Conservation (phyloP, 1,284 basidiomycete species). For the Porogramme epimiltina region DNA sequence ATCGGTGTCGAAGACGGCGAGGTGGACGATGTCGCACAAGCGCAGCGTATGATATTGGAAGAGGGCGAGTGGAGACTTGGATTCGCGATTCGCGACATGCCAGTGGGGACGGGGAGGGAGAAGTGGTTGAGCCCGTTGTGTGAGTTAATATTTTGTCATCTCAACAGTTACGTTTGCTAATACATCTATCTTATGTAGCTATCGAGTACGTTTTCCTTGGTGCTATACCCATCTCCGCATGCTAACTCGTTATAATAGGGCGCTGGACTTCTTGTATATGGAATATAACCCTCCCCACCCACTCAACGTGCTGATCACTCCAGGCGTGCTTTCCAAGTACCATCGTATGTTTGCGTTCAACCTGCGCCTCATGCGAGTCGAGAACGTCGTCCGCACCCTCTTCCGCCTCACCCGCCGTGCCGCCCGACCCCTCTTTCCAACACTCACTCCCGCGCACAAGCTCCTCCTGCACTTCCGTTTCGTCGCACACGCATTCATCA, state of each 20-base stretch:
- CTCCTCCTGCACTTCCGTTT: slow-evolving; percentile 72
- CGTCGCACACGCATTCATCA: slow-evolving; percentile 69
- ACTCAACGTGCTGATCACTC: slow-evolving; percentile 70
- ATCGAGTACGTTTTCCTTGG: slow-evolving; percentile 57
- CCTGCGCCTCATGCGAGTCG: slow-evolving; percentile 75
- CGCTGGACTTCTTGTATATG: slow-evolving; percentile 86
- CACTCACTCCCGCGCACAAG: slow-evolving; percentile 51
- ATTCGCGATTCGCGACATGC: slow-evolving; percentile 78
- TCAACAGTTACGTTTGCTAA: slow-evolving; percentile 1
- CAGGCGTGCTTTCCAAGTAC: slow-evolving; percentile 77
- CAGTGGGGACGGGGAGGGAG: slow-evolving; percentile 60
- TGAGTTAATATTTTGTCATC: slow-evolving; percentile 38
- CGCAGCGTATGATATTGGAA: slow-evolving; percentile 41
- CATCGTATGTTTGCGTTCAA: slow-evolving; percentile 80
- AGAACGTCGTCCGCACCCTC: slow-evolving; percentile 67
- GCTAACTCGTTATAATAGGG: slow-evolving; percentile 43
- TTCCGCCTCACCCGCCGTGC: slow-evolving; percentile 59
- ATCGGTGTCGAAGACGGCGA: slow-evolving; percentile 8
- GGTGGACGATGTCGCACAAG: slow-evolving; percentile 25
- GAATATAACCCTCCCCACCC: slow-evolving; percentile 81
- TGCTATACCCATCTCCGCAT: too few relatives aligned
- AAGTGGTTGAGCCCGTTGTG: slow-evolving; percentile 80
- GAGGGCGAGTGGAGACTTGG: slow-evolving; percentile 80
- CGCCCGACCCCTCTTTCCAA: slow-evolving; percentile 57
- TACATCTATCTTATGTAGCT: slow-evolving; percentile 37